Evolutionary conservation across 768 basidiomycete species (phyloP), one percentile per base, ranked within the genome.

Genomic region (Tephrocybe sp.): DNA sequence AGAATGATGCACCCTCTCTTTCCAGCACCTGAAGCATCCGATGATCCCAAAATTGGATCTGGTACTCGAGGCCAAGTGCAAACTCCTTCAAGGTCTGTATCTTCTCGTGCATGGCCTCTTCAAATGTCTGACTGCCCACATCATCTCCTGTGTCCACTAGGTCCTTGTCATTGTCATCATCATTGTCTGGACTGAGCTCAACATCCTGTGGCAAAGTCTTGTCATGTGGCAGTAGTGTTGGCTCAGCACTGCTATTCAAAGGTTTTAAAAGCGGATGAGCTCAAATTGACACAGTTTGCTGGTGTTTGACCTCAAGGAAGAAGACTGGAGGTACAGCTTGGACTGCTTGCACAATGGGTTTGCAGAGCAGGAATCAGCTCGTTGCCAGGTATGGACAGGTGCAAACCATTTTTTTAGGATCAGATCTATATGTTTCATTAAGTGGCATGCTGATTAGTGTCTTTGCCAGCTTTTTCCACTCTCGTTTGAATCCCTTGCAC

Each of bases 291-390:
- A 18, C 13, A 9, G 44, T 26, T 45, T n/a, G 13, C 35, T 18
- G 21, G n/a, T 5, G 24, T 12, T 45, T 45, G 34, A 45, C 44
- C 15, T 45, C n/a, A 4, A 45, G 32, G 11, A 45, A 63, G 55
- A 63, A 63, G 11, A 55, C 31, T 6, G 61, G 54, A 21, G 49
- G 53, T 6, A 65, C 63, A 1, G 49, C 44, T 6, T 63, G 28
- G 9, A 61, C 24, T 5, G 35, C 25, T 36, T 65, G 64, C 0
- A 66, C 60, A 31, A 59, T 38, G 38, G 64, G 63, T 48, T 67
- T 67, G 56, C 64, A 67, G 41, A 67, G 12, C 0, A 67, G 52
- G 36, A 65, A 67, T 1, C 60, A 55, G 49, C 58, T 60, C 16
- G 38, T 54, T 6, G 31, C 31, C 18, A 65, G 47, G n/a, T 35